Evolutionary conservation across 495 filamentous ascomycete genomes (phyloP), one percentile per base, ranked within the genome.

Genomic region (Aspergillus olivimuriae): DNA sequence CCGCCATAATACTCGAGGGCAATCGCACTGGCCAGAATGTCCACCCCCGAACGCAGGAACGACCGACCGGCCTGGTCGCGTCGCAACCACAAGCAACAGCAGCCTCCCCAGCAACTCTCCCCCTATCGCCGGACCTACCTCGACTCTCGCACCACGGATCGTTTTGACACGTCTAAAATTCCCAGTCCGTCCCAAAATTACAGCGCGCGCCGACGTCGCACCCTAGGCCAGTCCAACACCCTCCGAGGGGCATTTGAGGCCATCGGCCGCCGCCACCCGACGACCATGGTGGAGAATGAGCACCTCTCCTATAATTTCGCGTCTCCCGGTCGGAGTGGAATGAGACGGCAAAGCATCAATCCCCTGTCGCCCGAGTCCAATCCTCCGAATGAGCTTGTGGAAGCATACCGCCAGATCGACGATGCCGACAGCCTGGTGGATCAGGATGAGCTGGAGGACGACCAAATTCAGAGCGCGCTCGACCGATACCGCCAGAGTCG

Each of bases 331-430:
- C 51, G 46, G 6, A 11, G 11, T 5, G 24, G 24, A 28, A 6
- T 11, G 34, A 41, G 24, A 44, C 39, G 43, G 17, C 44, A 49
- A 37, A 43, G 23, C n/a, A 41, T 43, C 30, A 35, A 12, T 20
- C 28, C 26, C 8, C 23, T 42, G 36, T 65, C 47, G 10, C 49
- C 59, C 9, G 55, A 47, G 0, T 73, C 70, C 1, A 69, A 66
- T 22, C 69, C 72, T 4, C 70, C 68, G 21, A 52, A 61, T 23
- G 73, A 72, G 34, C 45, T 70, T 1, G 55, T 49, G 14, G 70
- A 75, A 46, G 54, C 60, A 4, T 76, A 77, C 44, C 56, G 61
- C 35, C 62, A 61, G 39, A 74, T 73, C 34, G 58, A 68, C 14
- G 70, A 72, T 33, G 70, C 67, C 17, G 62, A 63, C 15, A 57